Percentiles rank a stretch among this genome's conserved stretches.
Evolutionary conservation across 768 basidiomycete genomes (phyloP).

Genomic region (Strobilomyces echinocephalus): DNA sequence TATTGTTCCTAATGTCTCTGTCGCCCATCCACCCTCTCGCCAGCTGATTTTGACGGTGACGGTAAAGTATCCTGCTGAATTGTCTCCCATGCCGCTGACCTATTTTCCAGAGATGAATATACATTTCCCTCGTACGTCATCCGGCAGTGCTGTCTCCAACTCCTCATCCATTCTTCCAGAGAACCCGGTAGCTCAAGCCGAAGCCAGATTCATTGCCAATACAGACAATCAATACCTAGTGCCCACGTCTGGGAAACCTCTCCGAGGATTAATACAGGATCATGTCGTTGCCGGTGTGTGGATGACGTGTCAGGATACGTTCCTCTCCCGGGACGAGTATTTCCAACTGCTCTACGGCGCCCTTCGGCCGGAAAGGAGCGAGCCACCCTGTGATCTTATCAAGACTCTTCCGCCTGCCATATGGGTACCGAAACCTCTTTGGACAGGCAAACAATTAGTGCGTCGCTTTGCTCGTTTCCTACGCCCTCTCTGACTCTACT

Average conservation of each 20-base stretch:
- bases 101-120: constrained; percentile 88
- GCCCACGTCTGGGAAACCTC: constrained; percentile 95
- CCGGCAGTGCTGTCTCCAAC: neutral
- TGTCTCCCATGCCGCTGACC: constrained; percentile 1
- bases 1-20: constrained; percentile 2
- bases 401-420: constrained; percentile 86
- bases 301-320: constrained; percentile 95
- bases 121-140: constrained; percentile 87
- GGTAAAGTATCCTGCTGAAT: constrained; percentile 38
- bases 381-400: constrained; percentile 50
- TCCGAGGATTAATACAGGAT: constrained; percentile 97
- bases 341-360: constrained; percentile 95
- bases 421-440: constrained; percentile 84
- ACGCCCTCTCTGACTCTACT: neutral
- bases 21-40: constrained; percentile 7
- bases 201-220: constrained; percentile 91
- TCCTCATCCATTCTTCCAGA: constrained; percentile 44
- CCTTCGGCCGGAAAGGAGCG: constrained; percentile 81
- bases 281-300: constrained; percentile 99
- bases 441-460: constrained; percentile 98
- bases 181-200: constrained; percentile 91
- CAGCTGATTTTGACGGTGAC: constrained; percentile 92
- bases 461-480: constrained; percentile 24
- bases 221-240: constrained; percentile 99
- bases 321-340: constrained; percentile 94